Evolutionary conservation across 129 eudicot species (phyloP), one percentile per base, ranked within the genome.

Genomic region (Silybum marianum): DNA sequence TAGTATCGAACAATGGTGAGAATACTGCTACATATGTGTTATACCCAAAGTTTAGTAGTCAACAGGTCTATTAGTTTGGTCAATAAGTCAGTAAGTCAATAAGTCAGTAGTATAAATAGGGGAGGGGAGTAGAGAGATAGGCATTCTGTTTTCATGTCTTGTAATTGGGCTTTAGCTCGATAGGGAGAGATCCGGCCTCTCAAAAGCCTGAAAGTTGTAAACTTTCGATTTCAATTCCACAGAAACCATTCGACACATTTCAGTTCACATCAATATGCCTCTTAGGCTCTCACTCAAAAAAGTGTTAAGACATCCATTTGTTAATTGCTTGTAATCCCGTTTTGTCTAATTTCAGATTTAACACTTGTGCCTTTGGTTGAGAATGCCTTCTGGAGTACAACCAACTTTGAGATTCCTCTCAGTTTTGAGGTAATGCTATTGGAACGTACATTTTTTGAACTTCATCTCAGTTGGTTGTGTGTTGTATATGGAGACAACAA

Each of bases 321-420:
- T 74, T 51, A 48, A 74, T 51, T 51, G 78, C 18, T 51, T 28
- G 69, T 75, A 18, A 46, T 74, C 78, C 78, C 69, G 48, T 28
- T 46, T 46, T 28, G 22, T 51, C 78, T 74, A 46, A 74, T 25
- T 25, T 24, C 16, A 74, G 22, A 7, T 3, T 28, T 16, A 51
- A 18, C 69, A 75, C 69, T 73, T 73, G 9, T 13, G 26, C 62
- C 23, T 73, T 24, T 23, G n/a, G 78, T 21, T 62, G 69, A 62
- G 28, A 22, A 22, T 62, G 69, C 69, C 26, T n/a, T 62, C 7
- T 62, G 69, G 69, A 62, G 69, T 8, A 22, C 24, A 12, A 62
- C 69, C 26, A n/a, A 62, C 13, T 60, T 60, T 13, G 60, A 48
- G 21, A 51, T 51, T 51, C 13, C 69, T 62, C 3, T 62, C 69